Evolutionary conservation across 768 basidiomycete species (phyloP).

Genomic region (Chiua virens): DNA sequence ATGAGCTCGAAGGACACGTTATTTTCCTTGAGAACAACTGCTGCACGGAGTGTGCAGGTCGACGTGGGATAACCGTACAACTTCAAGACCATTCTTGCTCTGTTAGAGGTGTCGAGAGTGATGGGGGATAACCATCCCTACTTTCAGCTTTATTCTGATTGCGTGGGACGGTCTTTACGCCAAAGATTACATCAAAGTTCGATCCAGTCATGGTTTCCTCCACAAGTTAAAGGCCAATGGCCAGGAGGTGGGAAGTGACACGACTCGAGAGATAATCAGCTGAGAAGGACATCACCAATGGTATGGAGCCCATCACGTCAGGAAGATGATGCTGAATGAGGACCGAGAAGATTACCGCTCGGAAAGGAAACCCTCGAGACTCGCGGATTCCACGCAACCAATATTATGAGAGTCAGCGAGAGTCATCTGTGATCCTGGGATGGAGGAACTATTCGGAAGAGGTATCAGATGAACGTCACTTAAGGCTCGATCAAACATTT

Average conservation of each 20-base stretch:
- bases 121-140: neutral
- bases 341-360: neutral
- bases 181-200: neutral
- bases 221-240: neutral
- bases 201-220: neutral
- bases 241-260: neutral
- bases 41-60: slow-evolving; percentile 53
- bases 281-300: neutral
- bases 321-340: neutral
- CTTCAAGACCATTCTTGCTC: slow-evolving; percentile 18
- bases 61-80: slow-evolving; percentile 29
- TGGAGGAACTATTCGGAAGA: too few species aligned
- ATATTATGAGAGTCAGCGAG: neutral
- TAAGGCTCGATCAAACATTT: too few species aligned
- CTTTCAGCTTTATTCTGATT: slow-evolving; percentile 5
- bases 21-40: slow-evolving; percentile 51
- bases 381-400: too few species aligned
- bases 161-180: slow-evolving; percentile 6
- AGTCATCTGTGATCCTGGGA: too few species aligned
- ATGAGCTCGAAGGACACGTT: slow-evolving; percentile 53
- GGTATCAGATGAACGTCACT: too few species aligned
- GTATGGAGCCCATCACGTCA: neutral
- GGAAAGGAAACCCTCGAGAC: neutral
- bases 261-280: neutral
- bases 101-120: neutral